A percentile compares a stretch with the other conserved stretches of the same genome.
phyloP scores from a whole-genome alignment of 345 rosid species.

The Excoecaria cochinchinensis region DNA sequence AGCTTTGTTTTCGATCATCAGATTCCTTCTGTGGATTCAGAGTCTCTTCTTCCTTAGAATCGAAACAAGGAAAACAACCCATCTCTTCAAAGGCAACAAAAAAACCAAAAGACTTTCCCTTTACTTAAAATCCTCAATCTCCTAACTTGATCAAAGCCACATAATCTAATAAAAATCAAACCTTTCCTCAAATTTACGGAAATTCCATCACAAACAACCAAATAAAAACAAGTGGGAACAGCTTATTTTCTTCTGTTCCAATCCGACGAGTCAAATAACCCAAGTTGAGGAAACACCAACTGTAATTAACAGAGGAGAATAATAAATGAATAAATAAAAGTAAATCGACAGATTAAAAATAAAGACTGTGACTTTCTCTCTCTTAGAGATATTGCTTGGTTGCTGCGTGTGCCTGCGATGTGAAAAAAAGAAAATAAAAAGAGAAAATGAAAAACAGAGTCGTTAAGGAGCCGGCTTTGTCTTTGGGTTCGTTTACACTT shows the following conservation, averaged over 20 bases:
- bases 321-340: background rate
- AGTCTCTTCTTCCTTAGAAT: slow-evolving; percentile 80
- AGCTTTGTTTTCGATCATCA: slow-evolving; percentile 50
- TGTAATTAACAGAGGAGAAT: background rate
- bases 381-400: slow-evolving; percentile 13
- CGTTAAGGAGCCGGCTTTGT: slow-evolving; percentile 30
- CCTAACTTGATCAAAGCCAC: slow-evolving; percentile 24
- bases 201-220: slow-evolving; percentile 18
- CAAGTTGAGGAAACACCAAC: slow-evolving; percentile 16
- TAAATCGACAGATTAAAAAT: slow-evolving; percentile 3
- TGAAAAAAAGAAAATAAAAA: background rate
- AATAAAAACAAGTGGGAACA: background rate
- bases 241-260: background rate
- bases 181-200: slow-evolving; percentile 2
- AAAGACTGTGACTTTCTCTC: background rate
- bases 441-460: background rate
- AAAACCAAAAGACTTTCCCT: background rate
- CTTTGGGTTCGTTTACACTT: slow-evolving; percentile 28
- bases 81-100: slow-evolving; percentile 37
- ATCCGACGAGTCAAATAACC: slow-evolving; percentile 22
- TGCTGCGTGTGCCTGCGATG: slow-evolving; percentile 9
- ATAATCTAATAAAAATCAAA: slow-evolving; percentile 9
- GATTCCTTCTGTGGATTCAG: slow-evolving; percentile 59
- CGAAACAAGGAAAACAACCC: slow-evolving; percentile 96
- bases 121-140: slow-evolving; percentile 2